Evolutionary conservation across 2,329 filamentous ascomycete species (phyloP), one percentile per base, ranked within the genome.

Genomic region (Calcarisporium arbuscula): DNA sequence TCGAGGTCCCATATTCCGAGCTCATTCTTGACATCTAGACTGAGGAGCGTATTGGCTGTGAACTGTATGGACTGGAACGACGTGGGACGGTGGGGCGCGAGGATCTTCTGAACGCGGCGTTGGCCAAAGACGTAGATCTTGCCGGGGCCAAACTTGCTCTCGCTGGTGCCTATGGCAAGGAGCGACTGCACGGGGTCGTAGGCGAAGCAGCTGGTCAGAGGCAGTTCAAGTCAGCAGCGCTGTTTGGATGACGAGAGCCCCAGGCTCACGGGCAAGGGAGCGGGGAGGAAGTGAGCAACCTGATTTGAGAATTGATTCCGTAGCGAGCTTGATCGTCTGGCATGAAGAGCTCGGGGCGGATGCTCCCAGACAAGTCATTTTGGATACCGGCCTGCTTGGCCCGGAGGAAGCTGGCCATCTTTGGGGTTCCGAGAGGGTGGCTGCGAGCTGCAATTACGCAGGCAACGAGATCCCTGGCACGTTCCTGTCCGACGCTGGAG

Each of bases 181-280:
- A 98, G 78, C 19, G 89, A 95, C 57, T 98, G 92, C 10, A 95
- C 74, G 2, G 92, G 89, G 47, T 96, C 89, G 65, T 94, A 96
- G 41, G 88, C 84, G 45, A 96, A 66, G 44, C 83, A 84, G 50
- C 85, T 74, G 17, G 58, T 64, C 34, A 46, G 28, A 44, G 50
- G 44, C 44, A 50, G 34, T 46, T 28, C 23, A 25, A 25, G 22
- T 25, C 14, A 25, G 14, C 10, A 25, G 10, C 10, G 10, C 14
- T 9, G 10, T 9, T 25, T 25, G 10, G 14, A 25, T 25, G 14
- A 9, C 22, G 22, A 25, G 22, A 14, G 22, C 10, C 14, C 22
- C 22, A 14, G 22, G 22, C 22, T 10, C 10, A 25, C 14, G 22
- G 10, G 14, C 22, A 45, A 32, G 38, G 34, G 31, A 46, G 29